These are phyloP conservation scores for Isoetes taiwanensis DNA, from an alignment of 75 land plant species.

Conservation along the genomic window DNA sequence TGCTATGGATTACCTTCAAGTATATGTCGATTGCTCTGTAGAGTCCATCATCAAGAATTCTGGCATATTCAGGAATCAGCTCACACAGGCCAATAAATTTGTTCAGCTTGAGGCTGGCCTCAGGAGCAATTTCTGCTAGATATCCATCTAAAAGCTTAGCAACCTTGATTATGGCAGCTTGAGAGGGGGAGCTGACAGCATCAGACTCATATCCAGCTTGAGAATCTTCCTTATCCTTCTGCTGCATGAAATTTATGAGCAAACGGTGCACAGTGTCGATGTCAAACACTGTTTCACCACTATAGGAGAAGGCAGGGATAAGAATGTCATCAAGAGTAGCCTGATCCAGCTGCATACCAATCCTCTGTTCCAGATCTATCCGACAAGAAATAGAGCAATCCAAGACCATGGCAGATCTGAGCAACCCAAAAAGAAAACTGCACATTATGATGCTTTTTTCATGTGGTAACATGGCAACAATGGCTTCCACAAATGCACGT, in stretches of 20 bases:
- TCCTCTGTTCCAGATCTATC: slow-evolving; percentile 6
- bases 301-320: not conserved
- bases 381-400: not conserved
- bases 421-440: slow-evolving; percentile 3
- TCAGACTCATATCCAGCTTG: slow-evolving; percentile 43
- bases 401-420: not conserved
- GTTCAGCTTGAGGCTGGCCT: slow-evolving; percentile 59
- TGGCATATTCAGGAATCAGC: slow-evolving; percentile 49
- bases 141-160: slow-evolving; percentile 56
- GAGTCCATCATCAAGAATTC: slow-evolving; percentile 55
- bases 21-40: slow-evolving; percentile 77
- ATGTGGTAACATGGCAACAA: not conserved
- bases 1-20: slow-evolving; percentile 67
- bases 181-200: slow-evolving; percentile 47
- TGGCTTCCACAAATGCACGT: not conserved
- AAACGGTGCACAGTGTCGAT: not conserved
- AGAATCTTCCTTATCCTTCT: slow-evolving; percentile 31
- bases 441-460: not conserved
- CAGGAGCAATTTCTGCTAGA: slow-evolving; percentile 82
- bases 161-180: slow-evolving; percentile 52
- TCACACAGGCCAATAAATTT: slow-evolving; percentile 65
- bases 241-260: not conserved
- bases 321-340: slow-evolving; percentile 3
- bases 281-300: slow-evolving; percentile 2
- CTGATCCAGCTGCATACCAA: slow-evolving; percentile 2